Evolutionary conservation across 1,284 basidiomycete species (phyloP), one percentile per base, ranked within the genome.

Genomic region (Chondrostereum purpureum): DNA sequence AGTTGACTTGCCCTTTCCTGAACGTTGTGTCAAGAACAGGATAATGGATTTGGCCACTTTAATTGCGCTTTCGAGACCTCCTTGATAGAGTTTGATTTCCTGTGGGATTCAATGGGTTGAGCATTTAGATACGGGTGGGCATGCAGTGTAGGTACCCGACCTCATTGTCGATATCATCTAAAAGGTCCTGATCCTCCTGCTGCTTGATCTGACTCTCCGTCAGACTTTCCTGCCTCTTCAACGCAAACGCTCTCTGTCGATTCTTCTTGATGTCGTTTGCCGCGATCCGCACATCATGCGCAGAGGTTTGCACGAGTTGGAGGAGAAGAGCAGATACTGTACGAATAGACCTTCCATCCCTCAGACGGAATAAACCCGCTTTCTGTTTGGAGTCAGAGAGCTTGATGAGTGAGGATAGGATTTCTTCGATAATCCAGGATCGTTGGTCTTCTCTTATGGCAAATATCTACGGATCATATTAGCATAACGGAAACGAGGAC

Each of bases 371-470:
- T 51, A 90, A 87, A 0, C 89, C 86, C 33, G 88, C 85, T 51
- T 87, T 86, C 58, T 88, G 85, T 57, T 91, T 93, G 38, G 83
- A 79, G 54, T 96, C 92, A 0, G 90, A 90, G 5, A 96, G 72
- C 61, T 89, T 92, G 53, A 91, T 92, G 40, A 98, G 68, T 0
- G 90, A 92, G 3, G 82, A 79, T 14, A 99, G 63, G 22, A 98
- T 92, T 63, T 98, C 95, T 60, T 97, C 93, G 16, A 99, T 86
- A 51, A 98, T 95, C 92, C 93, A 97, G 1, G 83, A 80, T 1
- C 95, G 73, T 63, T 99, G 95, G 31, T 86, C 82, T 48, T 89
- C 82, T 53, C 96, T 83, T 50, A 83, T 86, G 5, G 91, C 89
- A 58, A 97, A 98, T 21, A 95, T 83, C 84, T 92, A 56, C 5